These are phyloP conservation scores for Diaporthe citri DNA, from an alignment of 2,329 filamentous ascomycete species.

Conservation along the genomic window DNA sequence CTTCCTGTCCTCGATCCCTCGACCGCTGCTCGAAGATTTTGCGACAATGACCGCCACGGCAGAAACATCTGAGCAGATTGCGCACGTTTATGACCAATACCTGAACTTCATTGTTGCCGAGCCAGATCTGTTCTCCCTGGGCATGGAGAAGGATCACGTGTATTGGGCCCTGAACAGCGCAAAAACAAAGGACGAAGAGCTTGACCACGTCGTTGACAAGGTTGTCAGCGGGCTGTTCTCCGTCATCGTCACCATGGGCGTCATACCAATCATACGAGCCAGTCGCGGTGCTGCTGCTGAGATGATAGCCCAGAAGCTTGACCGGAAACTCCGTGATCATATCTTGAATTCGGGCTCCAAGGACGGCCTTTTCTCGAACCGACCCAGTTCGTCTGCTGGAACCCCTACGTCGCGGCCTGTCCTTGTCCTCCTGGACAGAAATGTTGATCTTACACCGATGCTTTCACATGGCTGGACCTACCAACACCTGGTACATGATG, in stretches of 20 bases:
- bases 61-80: constrained; percentile 88
- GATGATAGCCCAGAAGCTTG: constrained; percentile 92
- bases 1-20: constrained; percentile 92
- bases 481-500: constrained; percentile 83
- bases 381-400: constrained; percentile 68
- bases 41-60: constrained; percentile 87
- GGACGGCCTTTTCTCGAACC: constrained; percentile 92
- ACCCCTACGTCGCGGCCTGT: constrained; percentile 85
- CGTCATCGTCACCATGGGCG: constrained; percentile 97
- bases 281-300: constrained; percentile 94
- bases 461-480: constrained; percentile 91
- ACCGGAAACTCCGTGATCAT: constrained; percentile 95
- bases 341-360: constrained; percentile 87
- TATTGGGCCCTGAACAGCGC: constrained; percentile 98
- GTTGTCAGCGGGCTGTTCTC: constrained; percentile 98
- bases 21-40: constrained; percentile 93
- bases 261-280: constrained; percentile 95
- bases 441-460: constrained; percentile 97
- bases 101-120: constrained; percentile 97
- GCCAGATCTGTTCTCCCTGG: constrained; percentile 93
- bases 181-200: constrained; percentile 87
- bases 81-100: constrained; percentile 96
- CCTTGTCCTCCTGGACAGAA: constrained; percentile 92
- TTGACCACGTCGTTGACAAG: constrained; percentile 88
- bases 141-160: constrained; percentile 89